Evolutionary conservation across 805 yeast genomes (phyloP), one percentile per base, ranked within the genome.

Genomic region (Yamadazyma insecticola): DNA sequence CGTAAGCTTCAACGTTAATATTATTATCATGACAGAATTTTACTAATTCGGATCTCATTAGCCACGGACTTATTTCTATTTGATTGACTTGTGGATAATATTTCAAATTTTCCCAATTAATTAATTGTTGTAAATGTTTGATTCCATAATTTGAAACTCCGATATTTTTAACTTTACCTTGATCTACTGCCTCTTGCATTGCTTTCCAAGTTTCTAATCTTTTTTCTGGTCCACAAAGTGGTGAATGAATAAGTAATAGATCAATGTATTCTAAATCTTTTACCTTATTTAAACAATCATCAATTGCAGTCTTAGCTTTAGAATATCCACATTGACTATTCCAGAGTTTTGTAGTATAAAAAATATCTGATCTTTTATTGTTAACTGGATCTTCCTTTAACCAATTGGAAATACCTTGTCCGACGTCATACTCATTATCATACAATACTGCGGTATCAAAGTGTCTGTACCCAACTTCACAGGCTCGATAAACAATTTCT

Each of bases 361-460:
- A 59, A 5, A 60, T 39, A 13, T 57, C 61, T n/a, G 26, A 23
- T 11, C 66, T 33, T 13, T 40, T 31, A 6, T 50, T 36, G 3
- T 35, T 28, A 0, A 68, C 64, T n/a, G n/a, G n/a, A 28, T 55
- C 55, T 18, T 63, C 62, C 3, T 49, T 32, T 3, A 71, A 26
- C 64, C 70, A 71, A 23, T 56, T 40, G 8, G 32, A 40, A 31
- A 81, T 72, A 4, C 80, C 92, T 31, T 67, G 63, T 19, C 94
- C 88, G 10, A 81, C 80, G 41, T 72, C 77, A 12, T 55, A 63
- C 53, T 85, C 95, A 50, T 79, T 80, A 2, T 72, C 72, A 52
- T 84, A 84, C 37, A 69, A 66, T 51, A 74, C 74, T 3, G 92
- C 92, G 7, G 88, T 76, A 53, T 83, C 94, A 43, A 83, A 78